Base-by-base conservation (phyloP, 257 asterid species). In the Solanum commersonii region DNA sequence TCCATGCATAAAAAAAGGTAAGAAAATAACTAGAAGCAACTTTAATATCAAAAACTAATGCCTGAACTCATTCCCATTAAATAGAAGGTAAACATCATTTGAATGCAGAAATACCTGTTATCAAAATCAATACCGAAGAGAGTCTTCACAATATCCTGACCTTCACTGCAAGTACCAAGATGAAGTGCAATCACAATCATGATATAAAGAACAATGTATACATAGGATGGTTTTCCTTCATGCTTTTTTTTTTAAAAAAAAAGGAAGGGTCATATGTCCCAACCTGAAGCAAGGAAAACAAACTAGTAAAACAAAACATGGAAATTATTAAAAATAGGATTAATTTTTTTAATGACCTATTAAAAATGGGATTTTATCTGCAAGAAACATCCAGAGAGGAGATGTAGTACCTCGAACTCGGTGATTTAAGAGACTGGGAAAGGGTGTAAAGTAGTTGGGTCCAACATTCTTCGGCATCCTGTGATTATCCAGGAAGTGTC, bases 391-490 rank as follows among this genome's bases (percentile, higher is more conserved):
- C 70, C 85, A 49, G 42, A 46, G 85, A 78, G 83, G 76, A 78
- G 76, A 31, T 86, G 87, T 27, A 46, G 63, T 95, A 97, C 99
- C 99, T 92, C 89, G 98, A 87, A 83, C 89, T 89, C 44, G 94
- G 89, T 42, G 95, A 83, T 89, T 91, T 96, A 85, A 97, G 94
- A 82, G 97, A 91, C 88, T 93, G 92, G 6, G 99, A 96, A 84
- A 97, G 98, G 87, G 99, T 94, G 90, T 93, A 95, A 67, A 96
- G 87, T 89, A 97, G 96, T 89, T 96, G 99, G 29, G 99, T 92
- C 99, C 99, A 97, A 93, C 99, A 97, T 92, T 97, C 99, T 93
- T 97, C 99, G 87, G 99, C 99, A 92, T 97, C 99, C 99, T 97
- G 92, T 72, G 56, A 89, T 90, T 87, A 60, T 44, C 22, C 85